Evolutionary conservation across 441 rosid species (phyloP).

Genomic region (Melastoma candidum): DNA sequence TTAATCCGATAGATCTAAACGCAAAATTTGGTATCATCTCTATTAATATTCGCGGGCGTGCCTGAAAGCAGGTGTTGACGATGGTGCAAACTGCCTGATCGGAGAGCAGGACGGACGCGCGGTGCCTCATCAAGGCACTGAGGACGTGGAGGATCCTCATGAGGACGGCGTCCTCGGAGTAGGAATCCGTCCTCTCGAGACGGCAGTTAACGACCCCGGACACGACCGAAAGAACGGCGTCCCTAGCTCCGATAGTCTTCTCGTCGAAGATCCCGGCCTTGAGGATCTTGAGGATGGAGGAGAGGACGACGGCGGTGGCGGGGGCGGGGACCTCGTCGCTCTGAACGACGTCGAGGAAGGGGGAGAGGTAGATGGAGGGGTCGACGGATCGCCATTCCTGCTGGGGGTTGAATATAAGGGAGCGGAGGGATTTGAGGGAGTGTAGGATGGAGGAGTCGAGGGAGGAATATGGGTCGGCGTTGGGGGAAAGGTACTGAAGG

Average conservation of each 20-base stretch:
- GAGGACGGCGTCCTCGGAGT: slow-evolving; percentile 63
- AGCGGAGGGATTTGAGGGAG: slow-evolving; percentile 64
- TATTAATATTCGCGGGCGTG: no score
- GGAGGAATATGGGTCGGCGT: slow-evolving; percentile 27
- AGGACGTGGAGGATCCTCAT: slow-evolving; percentile 76
- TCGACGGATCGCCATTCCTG: slow-evolving; percentile 77
- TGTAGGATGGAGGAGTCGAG: slow-evolving; percentile 46
- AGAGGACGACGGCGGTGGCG: slow-evolving; percentile 58
- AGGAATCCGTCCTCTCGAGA: slow-evolving; percentile 52
- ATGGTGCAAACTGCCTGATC: slow-evolving; percentile 71
- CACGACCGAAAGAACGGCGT: slow-evolving; percentile 46
- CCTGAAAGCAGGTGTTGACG: slow-evolving; percentile 76
- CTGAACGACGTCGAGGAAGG: slow-evolving; percentile 73
- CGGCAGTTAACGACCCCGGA: slow-evolving; percentile 61
- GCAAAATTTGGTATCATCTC: no score
- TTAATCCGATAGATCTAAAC: no score
- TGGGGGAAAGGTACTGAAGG: slow-evolving; percentile 29
- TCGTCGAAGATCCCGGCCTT: slow-evolving; percentile 59
- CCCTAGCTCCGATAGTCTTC: slow-evolving; percentile 66
- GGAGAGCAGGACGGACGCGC: slow-evolving; percentile 43
- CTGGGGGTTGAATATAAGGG: slow-evolving; percentile 77
- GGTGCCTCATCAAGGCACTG: slow-evolving; percentile 49
- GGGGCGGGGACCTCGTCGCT: slow-evolving; percentile 68
- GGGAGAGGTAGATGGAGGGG: slow-evolving; percentile 69
- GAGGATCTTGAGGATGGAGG: slow-evolving; percentile 58